phyloP scores from a whole-genome alignment of 2,329 filamentous ascomycete species.

The Nannizziopsis barbatae region DNA sequence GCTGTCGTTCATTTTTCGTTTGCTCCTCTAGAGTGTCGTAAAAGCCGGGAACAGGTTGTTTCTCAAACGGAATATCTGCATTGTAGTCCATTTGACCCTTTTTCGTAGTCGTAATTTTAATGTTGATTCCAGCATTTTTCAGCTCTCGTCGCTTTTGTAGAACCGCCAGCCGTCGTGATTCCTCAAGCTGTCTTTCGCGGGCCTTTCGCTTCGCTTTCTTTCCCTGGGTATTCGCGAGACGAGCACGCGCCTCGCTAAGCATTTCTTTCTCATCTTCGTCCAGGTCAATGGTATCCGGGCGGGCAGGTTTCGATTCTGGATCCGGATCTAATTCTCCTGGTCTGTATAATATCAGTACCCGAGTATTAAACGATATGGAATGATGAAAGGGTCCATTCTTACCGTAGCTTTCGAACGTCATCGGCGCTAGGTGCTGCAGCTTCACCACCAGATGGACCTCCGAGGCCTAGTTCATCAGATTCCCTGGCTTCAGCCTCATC shows the following conservation, averaged over 20 bases:
- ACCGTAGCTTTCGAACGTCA: constrained; percentile 71
- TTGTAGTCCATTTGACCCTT: constrained; percentile 99
- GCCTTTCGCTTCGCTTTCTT: constrained; percentile 99
- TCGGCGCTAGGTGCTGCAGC: constrained; percentile 80
- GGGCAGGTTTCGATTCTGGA: constrained; percentile 87
- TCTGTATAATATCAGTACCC: constrained; percentile 20
- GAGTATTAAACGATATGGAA: not conserved
- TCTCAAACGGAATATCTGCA: constrained; percentile 96
- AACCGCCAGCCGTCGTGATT: constrained; percentile 77
- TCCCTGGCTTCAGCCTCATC: constrained; percentile 92
- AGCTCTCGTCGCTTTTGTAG: constrained; percentile 92
- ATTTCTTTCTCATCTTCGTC: constrained; percentile 99
- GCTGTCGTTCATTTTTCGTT: constrained; percentile 66
- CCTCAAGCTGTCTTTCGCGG: constrained; percentile 85
- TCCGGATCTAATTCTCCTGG: constrained; percentile 96
- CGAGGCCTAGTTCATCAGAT: constrained; percentile 65
- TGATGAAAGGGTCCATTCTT: constrained; percentile 16
- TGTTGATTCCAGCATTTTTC: constrained; percentile 96
- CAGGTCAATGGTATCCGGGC: constrained; percentile 92
- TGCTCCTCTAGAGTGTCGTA: constrained; percentile 85
- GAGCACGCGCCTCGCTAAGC: constrained; percentile 91
- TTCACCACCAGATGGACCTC: constrained; percentile 77
- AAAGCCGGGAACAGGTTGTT: constrained; percentile 76
- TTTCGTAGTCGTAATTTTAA: constrained; percentile 85
- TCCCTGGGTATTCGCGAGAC: constrained; percentile 92